Evolutionary conservation across 2,329 filamentous ascomycete genomes (phyloP), one percentile per base, ranked within the genome.

Genomic region (Orbilia quercus): DNA sequence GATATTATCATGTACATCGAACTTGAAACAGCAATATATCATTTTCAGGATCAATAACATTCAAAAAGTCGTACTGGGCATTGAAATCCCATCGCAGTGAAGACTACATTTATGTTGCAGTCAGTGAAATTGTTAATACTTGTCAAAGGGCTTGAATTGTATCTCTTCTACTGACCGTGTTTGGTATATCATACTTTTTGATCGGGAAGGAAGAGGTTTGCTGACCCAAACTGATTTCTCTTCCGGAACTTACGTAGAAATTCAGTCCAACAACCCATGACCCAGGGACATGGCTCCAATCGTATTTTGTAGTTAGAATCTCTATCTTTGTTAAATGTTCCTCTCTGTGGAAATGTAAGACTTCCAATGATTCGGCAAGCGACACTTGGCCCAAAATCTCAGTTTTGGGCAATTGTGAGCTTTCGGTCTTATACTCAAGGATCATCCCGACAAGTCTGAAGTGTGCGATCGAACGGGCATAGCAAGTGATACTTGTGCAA

Each of bases 31-130:
- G n/a, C n/a, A n/a, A n/a, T n/a, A n/a, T n/a, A n/a, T n/a, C n/a
- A n/a, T n/a, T n/a, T n/a, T n/a, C n/a, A n/a, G n/a, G n/a, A n/a
- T n/a, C n/a, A n/a, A n/a, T n/a, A n/a, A n/a, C n/a, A n/a, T 16
- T 36, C 16, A 53, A 36, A 18, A 2, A 34, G 36, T 53, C 48
- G 36, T 53, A 53, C 3, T 53, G 12, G 12, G 23, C 23, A 36
- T 53, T 53, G n/a, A 53, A 53, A 34, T 53, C 48, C 48, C 48
- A 53, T 53, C 48, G 48, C 28, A 53, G 11, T 16, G 48, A 53
- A 53, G 25, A 36, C 48, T 53, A 20, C 36, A 36, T 53, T 53
- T 18, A 18, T 9, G 1, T 18, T 34, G 34, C 14, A 23, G n/a
- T 53, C 7, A 53, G 48, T 16, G 11, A 7, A 36, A 22, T 18